Base-by-base conservation (phyloP, 805 yeast species). In the Saccharomycopsis fodiens region DNA sequence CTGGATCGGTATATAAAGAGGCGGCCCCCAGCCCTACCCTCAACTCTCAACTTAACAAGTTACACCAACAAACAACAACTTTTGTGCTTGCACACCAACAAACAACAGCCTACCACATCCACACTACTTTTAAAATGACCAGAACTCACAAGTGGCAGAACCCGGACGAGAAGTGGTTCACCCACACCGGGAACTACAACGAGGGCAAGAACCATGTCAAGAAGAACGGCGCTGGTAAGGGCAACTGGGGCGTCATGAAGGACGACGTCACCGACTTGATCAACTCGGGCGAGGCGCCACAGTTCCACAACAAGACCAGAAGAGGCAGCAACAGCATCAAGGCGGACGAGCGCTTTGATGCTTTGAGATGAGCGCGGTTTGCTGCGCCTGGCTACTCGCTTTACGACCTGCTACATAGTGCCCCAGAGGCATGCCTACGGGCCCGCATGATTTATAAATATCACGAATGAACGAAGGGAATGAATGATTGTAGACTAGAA, bases 161-260 rank as follows among this genome's bases (percentile, higher is more conserved):
- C 51, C 67, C 74, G 35, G 73, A 74, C 48, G 76, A 87, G 44
- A 79, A 76, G 59, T 86, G 76, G 76, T 88, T 87, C 62, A 82
- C 89, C 46, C 89, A 82, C 60, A 74, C 76, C 56, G 95, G 95
- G 16, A 73, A 73, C 57, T 62, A 63, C 50, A 79, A 82, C 55
- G 72, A 77, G 44, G 78, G 81, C 52, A 95, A 96, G 45, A 79
- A 78, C 58, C 76, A 78, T 57, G 76, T 83, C 46, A 86, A 86
- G 74, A 86, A 85, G 61, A 73, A 73, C 48, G 97, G 97, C 41
- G 82, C 82, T 29, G 97, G 97, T 39, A 79, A 78, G 56, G 82
- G 80, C 54, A 87, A 87, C 58, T 86, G 96, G 95, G 97, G 97
- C 37, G 67, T 70, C 49, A 73, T 78, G 6, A 91, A 88, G 25